These are phyloP conservation scores for Acacia crassicarpa DNA, from an alignment of 306 rosid species.

Conservation along the genomic window DNA sequence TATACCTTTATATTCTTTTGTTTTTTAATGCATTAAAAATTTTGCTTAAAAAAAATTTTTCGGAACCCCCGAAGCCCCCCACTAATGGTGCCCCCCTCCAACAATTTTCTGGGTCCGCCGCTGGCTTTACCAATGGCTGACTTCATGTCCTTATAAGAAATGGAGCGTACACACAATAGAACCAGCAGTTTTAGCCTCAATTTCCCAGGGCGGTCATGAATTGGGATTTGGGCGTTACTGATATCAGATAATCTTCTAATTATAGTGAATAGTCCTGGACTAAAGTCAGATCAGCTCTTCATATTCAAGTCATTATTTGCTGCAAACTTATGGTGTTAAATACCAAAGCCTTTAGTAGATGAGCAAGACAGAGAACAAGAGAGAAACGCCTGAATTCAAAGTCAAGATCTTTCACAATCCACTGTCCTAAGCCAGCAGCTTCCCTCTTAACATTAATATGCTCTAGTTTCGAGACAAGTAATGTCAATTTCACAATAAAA, in stretches of 20 bases:
- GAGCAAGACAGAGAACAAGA: background rate
- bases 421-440: background rate
- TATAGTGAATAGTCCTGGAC: background rate
- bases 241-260: conserved; percentile 6
- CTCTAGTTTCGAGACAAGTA: conserved; percentile 17
- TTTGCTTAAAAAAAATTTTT: no score
- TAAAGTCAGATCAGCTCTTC: background rate
- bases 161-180: background rate
- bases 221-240: background rate
- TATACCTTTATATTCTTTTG: no score
- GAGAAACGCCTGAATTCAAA: background rate
- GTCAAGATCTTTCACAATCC: background rate
- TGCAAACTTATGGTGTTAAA: conserved; percentile 7
- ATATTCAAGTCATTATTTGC: conserved; percentile 2
- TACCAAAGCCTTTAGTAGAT: background rate
- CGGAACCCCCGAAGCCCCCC: no score
- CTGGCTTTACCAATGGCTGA: background rate
- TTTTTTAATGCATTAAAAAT: no score
- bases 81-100: no score
- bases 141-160: background rate
- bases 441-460: conserved; percentile 13
- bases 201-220: conserved; percentile 11
- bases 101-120: no score
- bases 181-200: background rate
- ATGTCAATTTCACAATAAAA: conserved; percentile 1